A percentile compares a stretch with the other conserved stretches of the same genome.
Evolutionary conservation across 2,329 filamentous ascomycete species (phyloP).

Genomic region (Aspergillus uvarum): DNA sequence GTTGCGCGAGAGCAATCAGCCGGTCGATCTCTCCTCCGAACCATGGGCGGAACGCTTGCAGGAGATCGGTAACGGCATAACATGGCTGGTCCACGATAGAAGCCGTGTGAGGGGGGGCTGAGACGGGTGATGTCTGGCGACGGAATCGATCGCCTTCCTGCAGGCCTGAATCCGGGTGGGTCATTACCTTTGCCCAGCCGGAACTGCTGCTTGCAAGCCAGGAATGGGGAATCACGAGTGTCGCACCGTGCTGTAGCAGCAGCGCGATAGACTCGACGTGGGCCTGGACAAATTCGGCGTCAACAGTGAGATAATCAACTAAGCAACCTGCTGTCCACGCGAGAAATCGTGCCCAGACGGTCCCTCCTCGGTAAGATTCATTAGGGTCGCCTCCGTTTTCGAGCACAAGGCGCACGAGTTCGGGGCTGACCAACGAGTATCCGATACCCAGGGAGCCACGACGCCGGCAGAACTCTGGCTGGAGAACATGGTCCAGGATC

Average conservation of each 20-base stretch:
- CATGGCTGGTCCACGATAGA: not conserved
- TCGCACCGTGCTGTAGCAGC: not conserved
- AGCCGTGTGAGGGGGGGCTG: not conserved
- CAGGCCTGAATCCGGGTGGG: not conserved
- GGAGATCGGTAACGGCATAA: not conserved
- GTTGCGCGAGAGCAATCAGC: constrained; percentile 40
- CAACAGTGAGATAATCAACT: not conserved
- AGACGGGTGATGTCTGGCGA: too few relatives aligned
- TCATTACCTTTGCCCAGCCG: too few relatives aligned
- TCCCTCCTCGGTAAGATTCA: not conserved
- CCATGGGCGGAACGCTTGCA: not conserved
- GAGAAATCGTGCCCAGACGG: not conserved
- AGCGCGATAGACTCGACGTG: not conserved
- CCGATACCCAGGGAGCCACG: not conserved
- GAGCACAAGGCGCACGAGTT: not conserved
- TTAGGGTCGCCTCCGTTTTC: not conserved
- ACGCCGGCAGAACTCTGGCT: not conserved
- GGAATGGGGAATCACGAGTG: not conserved
- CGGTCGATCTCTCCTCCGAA: not conserved
- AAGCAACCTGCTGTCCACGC: not conserved
- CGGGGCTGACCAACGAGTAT: not conserved
- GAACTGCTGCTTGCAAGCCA: not conserved
- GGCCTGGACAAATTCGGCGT: not conserved
- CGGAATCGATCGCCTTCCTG: not conserved
- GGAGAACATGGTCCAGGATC: not conserved